Evolutionary conservation across 495 filamentous ascomycete genomes (phyloP).

Genomic region (Pyronema omphalodes): DNA sequence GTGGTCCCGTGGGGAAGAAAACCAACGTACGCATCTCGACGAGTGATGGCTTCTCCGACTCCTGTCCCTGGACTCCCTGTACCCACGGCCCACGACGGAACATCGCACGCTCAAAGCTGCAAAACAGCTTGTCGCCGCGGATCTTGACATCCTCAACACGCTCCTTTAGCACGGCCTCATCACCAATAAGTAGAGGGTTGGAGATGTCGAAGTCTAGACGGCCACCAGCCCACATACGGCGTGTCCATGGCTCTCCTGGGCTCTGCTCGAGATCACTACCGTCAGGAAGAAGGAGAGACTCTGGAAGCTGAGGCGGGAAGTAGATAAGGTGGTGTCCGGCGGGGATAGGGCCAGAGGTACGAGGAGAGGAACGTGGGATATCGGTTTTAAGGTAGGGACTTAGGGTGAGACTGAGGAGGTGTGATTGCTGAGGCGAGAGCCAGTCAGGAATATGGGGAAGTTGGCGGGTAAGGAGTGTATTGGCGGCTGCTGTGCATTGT

Average conservation of each 20-base stretch:
- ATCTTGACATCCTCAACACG: conserved; percentile 10
- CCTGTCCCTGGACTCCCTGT: too few relatives aligned
- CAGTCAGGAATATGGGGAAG: conserved; percentile 44
- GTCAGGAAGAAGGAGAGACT: conserved; percentile 40
- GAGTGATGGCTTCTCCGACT: conserved; percentile 6
- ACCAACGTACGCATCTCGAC: conserved; percentile 25
- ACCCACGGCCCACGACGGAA: conserved; percentile 3
- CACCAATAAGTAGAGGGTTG: conserved; percentile 9
- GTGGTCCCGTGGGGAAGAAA: conserved; percentile 10
- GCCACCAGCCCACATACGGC: conserved; percentile 70
- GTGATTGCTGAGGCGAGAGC: conserved; percentile 42
- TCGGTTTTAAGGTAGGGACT: conserved; percentile 34
- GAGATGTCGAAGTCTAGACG: conserved; percentile 25
- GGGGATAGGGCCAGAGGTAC: conserved; percentile 26
- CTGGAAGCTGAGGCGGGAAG: conserved; percentile 42
- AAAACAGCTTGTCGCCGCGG: conserved; percentile 13
- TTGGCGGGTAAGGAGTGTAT: conserved; percentile 25
- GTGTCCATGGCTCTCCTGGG: conserved; percentile 42
- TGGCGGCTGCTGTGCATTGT: neutral
- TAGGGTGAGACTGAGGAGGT: conserved; percentile 47
- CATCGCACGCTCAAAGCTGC: conserved; percentile 19
- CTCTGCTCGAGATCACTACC: conserved; percentile 55
- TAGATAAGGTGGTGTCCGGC: conserved; percentile 56
- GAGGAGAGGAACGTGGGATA: conserved; percentile 27
- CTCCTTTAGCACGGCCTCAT: conserved; percentile 14